Base-by-base conservation (phyloP, 2,329 filamentous ascomycete species). In the Alternaria dauci region DNA sequence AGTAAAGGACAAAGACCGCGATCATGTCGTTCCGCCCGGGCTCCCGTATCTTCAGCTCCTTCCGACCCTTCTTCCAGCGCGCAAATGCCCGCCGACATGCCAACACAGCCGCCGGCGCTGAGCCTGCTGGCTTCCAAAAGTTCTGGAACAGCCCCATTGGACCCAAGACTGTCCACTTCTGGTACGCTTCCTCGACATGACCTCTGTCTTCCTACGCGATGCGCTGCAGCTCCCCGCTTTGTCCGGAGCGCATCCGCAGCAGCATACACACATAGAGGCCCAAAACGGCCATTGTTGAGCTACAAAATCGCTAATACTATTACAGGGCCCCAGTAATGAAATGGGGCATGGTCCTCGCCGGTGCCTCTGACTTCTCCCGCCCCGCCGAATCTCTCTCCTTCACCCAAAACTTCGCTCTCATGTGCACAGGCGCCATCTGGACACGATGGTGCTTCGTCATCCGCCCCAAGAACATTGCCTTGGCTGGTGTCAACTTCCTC, bases 381-480 rank as follows among this genome's bases (percentile, higher is more conserved):
- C 95, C 95, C 32, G 93, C 91, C 65, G 92, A 96, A 80, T 93
- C 93, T 80, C 92, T 99, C 70, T 97, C 94, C 41, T 84, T 97
- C 65, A 95, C 92, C 30, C 94, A 97, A 82, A 99, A 98, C 83
- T 85, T 85, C 52, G 94, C 95, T 61, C 87, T 99, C 71, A 95
- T 92, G 77, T 89, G 89, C 72, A 99, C 95, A 9, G 95, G 95
- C 69, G 82, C 91, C 68, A 99, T 99, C 86, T 99, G 95, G 95
- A 99, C 95, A 46, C 88, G 95, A 70, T 99, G 95, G 95, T 99
- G 95, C 86, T 86, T 98, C 78, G 91, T 99, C 80, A 99, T 99
- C 82, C 93, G 89, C 81, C 95, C 95, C 59, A 89, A 89, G 81
- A 99, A 99, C 85, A 83, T 93, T 75, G 90, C 97, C 63, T 89